Base-by-base conservation (phyloP, 2,329 filamentous ascomycete genomes). In the Botrytis squamosa region DNA sequence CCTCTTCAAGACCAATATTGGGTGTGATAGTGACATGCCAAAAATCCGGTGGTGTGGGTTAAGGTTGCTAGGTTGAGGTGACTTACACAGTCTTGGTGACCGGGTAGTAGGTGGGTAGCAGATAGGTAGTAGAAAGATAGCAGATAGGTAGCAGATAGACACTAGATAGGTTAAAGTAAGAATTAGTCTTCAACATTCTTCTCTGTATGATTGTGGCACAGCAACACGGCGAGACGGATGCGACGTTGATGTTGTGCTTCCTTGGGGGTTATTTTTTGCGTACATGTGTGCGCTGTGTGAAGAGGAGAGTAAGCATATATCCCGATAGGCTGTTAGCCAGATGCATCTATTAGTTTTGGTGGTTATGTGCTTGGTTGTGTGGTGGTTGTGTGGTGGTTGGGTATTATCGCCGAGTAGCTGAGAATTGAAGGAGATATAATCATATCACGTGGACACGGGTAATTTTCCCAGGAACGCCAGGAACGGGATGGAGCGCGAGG, bases 31-130 rank as follows among this genome's bases (percentile, higher is more conserved):
- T 20, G 25, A 40, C 46, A 68, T 55, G 12, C 10, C 65, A 20
- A 68, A 68, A 55, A 68, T 40, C 46, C 65, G 36, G 33, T 68
- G 33, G 65, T 68, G 25, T 68, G 46, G 65, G 36, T 55, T 55
- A 29, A 68, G 65, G 46, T 68, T 55, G 46, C 4, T 38, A 40
- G 65, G 18, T 8, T 55, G 59, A 62, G 3, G 6, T 18, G n/a
- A 33, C 52, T 62, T 62, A 2, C n/a, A 57, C 52, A 57, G 14
- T 18, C 16, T 57, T 57, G n/a, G n/a, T 29, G 52, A 29, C 52
- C n/a, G 16, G 52, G 52, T 55, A 25, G 22, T 25, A 36, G 59
- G 12, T 16, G 14, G 40, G 38, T 40, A 40, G 40, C 2, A 40
- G 40, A 40, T 33, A 60, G 55, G 16, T 59, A 18, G 29, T 59